These are phyloP conservation scores for Mycena amicta DNA, from an alignment of 768 basidiomycete species.

Conservation along the genomic window DNA sequence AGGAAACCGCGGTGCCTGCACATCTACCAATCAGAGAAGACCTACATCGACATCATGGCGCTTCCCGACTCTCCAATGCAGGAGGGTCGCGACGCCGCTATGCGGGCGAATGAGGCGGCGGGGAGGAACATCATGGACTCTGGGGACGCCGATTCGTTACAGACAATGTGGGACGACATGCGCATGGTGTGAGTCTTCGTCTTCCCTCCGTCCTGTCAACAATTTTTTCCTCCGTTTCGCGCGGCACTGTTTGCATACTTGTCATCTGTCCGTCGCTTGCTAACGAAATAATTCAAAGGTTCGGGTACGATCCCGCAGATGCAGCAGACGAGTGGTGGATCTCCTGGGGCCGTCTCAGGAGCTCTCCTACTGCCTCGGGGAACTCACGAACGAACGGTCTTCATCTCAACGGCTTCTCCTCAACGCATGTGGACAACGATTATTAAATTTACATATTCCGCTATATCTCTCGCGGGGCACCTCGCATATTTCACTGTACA, in stretches of 20 bases:
- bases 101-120: constrained; percentile 15
- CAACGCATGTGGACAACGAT: background rate
- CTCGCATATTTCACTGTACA: too few relatives aligned
- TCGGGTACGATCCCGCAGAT: constrained; percentile 17
- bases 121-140: constrained; percentile 19
- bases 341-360: constrained; percentile 14
- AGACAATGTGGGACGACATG: constrained; percentile 17
- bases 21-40: constrained; percentile 10
- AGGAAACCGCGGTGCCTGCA: constrained; percentile 12
- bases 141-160: constrained; percentile 1
- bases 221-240: too few relatives aligned
- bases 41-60: constrained; percentile 9
- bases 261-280: too few relatives aligned
- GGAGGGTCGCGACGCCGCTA: constrained; percentile 7
- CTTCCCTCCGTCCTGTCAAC: background rate
- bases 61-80: constrained; percentile 9
- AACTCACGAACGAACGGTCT: background rate
- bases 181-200: constrained; percentile 13
- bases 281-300: constrained; percentile 4
- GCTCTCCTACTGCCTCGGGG: background rate
- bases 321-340: constrained; percentile 21
- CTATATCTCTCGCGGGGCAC: too few relatives aligned
- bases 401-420: background rate
- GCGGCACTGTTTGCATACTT: too few relatives aligned
- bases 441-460: too few relatives aligned